Conservation (phyloP, 345 rosid species). For the Noccaea bulbosa region DNA sequence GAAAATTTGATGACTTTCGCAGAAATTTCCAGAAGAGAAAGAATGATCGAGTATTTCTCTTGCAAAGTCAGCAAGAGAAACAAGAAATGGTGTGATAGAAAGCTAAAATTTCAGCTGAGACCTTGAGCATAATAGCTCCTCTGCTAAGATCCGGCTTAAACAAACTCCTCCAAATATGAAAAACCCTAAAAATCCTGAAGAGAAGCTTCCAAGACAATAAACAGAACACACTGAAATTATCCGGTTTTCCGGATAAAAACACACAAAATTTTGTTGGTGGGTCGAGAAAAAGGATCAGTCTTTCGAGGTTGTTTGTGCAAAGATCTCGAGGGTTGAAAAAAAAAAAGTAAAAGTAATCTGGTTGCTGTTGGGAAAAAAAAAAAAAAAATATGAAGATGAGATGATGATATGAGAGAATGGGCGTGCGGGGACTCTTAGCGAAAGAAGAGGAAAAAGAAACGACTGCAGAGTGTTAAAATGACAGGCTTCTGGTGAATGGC, state of each 20-base stretch:
- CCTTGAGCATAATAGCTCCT: constrained; percentile 31
- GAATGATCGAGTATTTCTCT: constrained; percentile 25
- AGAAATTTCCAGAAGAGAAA: not conserved
- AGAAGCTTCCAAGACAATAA: not conserved
- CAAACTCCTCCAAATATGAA: not conserved
- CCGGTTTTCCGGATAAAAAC: not conserved
- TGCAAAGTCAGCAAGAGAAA: constrained; percentile 37
- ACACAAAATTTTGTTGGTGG: constrained; percentile 2
- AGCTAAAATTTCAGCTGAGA: constrained; percentile 33
- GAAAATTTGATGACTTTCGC: not conserved
- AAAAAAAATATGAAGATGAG: not conserved
- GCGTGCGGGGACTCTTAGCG: not conserved
- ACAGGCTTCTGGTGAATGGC: constrained; percentile 26
- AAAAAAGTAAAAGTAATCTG: not conserved
- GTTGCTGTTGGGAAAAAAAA: constrained; percentile 7
- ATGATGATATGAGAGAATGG: not conserved
- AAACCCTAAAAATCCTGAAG: not conserved
- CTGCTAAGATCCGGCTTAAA: not conserved
- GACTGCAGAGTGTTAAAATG: constrained; percentile 32
- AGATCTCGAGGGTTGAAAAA: constrained; percentile 21
- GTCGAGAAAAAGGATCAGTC: constrained; percentile 17
- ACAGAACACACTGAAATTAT: not conserved
- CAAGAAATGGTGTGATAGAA: constrained; percentile 33
- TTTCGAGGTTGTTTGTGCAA: constrained; percentile 34
- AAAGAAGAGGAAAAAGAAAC: not conserved